Evolutionary conservation across 108 stramenopile genomes (phyloP).

Genomic region (Cyclostephanos tholiformis): DNA sequence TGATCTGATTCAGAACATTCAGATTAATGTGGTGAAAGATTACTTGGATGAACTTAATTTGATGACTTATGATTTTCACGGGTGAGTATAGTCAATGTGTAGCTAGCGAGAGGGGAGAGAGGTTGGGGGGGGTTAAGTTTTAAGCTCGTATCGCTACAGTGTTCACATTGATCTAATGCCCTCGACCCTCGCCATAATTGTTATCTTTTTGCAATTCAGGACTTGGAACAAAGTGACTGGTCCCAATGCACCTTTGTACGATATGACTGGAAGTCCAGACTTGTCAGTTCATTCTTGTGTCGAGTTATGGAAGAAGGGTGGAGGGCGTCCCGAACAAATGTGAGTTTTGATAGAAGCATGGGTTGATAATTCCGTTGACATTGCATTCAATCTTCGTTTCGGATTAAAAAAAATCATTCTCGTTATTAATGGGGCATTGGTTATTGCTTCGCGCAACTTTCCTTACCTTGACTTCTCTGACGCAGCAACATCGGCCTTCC

Average conservation of each 20-base stretch:
- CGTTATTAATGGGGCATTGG: no score
- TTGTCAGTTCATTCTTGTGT: slow-evolving; percentile 15
- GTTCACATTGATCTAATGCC: slow-evolving; percentile 14
- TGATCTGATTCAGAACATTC: slow-evolving; percentile 29
- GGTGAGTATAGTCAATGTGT: slow-evolving; percentile 19
- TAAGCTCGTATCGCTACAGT: no score
- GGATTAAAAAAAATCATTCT: no score
- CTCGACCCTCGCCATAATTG: no score
- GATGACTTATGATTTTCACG: slow-evolving; percentile 54
- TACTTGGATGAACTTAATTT: slow-evolving; percentile 42
- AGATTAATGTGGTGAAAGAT: slow-evolving; percentile 22
- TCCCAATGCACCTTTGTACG: slow-evolving; percentile 26
- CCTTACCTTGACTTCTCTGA: not conserved
- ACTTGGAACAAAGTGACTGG: slow-evolving; percentile 21
- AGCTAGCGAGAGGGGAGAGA: slow-evolving; percentile 4
- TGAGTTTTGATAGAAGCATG: slow-evolving; percentile 13
- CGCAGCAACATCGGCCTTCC: slow-evolving; percentile 19
- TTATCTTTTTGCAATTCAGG: not conserved
- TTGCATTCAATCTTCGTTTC: not conserved
- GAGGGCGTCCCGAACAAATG: slow-evolving; percentile 11
- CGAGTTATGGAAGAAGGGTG: slow-evolving; percentile 15
- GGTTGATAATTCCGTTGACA: not conserved
- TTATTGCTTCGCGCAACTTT: not conserved
- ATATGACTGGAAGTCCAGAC: slow-evolving; percentile 19
- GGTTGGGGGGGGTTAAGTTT: not conserved